phyloP scores from a whole-genome alignment of 495 filamentous ascomycete species.

The Choiromyces venosus region DNA sequence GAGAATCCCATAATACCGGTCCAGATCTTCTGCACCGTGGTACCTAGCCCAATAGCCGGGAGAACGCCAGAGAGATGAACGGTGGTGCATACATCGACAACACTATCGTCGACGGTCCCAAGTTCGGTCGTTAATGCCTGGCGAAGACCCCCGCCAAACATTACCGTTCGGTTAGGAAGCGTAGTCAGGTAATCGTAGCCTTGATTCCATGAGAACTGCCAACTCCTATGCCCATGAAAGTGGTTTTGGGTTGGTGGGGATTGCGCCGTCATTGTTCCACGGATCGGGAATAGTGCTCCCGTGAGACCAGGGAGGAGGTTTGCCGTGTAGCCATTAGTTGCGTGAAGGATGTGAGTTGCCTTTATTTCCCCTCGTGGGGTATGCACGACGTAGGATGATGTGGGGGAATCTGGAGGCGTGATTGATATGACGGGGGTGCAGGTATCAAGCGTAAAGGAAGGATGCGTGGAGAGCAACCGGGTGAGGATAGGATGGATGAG shows the following conservation, averaged over 20 bases:
- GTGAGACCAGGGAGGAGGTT: constrained; percentile 48
- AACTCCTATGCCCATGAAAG: constrained; percentile 34
- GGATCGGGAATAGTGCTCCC: constrained; percentile 47
- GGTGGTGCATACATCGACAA: constrained; percentile 28
- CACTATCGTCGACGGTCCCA: constrained; percentile 43
- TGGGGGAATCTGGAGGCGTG: constrained; percentile 9
- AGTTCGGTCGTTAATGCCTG: constrained; percentile 40
- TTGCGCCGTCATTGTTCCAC: constrained; percentile 51
- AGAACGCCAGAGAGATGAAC: constrained; percentile 39
- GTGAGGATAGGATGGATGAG: constrained; percentile 47
- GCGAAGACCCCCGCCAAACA: constrained; percentile 45
- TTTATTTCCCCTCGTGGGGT: constrained; percentile 44
- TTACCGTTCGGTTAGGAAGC: constrained; percentile 39
- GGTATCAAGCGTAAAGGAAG: constrained; percentile 45
- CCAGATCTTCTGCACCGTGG: constrained; percentile 42
- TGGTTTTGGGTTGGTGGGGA: constrained; percentile 23
- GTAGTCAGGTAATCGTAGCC: constrained; percentile 36
- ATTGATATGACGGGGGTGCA: constrained; percentile 41
- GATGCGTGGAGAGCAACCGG: constrained; percentile 39
- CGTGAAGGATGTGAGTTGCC: constrained; percentile 48
- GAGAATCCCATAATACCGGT: constrained; percentile 49
- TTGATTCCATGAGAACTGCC: constrained; percentile 43
- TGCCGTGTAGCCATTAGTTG: constrained; percentile 49
- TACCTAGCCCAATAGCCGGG: constrained; percentile 12
- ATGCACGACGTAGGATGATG: constrained; percentile 37